These are phyloP conservation scores for Cantharellus anzutake DNA, from an alignment of 768 basidiomycete genomes.

Conservation along the genomic window DNA sequence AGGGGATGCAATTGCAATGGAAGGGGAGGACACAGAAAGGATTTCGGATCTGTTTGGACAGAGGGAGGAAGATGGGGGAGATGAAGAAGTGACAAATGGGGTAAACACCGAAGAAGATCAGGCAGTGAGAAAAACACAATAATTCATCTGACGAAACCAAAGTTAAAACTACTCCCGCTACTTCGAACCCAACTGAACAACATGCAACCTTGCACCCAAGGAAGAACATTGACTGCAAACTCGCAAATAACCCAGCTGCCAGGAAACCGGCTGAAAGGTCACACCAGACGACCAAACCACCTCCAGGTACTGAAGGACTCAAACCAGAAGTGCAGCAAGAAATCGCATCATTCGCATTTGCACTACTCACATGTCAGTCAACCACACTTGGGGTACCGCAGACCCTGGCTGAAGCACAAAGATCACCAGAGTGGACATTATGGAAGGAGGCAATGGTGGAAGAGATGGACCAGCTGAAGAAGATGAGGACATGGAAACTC, in stretches of 20 bases:
- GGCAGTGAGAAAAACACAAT: not conserved
- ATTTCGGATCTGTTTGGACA: too few species aligned
- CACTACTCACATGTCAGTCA: not conserved
- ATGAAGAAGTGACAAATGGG: not conserved
- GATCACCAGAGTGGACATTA: not conserved
- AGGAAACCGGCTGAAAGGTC: not conserved
- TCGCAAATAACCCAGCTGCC: not conserved
- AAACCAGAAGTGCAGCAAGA: too few species aligned
- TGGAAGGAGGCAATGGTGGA: not conserved
- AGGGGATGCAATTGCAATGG: too few species aligned
- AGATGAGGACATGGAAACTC: not conserved
- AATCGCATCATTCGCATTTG: not conserved
- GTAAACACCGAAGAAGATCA: too few species aligned
- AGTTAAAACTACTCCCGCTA: not conserved
- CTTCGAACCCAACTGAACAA: not conserved
- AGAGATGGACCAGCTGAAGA: constrained; percentile 2
- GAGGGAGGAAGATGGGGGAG: not conserved
- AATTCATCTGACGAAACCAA: not conserved
- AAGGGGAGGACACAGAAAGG: too few species aligned
- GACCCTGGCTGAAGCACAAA: constrained; percentile 1
- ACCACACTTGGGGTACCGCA: not conserved
- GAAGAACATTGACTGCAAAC: not conserved
- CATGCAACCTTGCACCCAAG: not conserved
- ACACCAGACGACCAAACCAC: not conserved
- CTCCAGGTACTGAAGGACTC: too few species aligned